Conservation (phyloP, 2,329 filamentous ascomycete species). For the Neonectria hederae region DNA sequence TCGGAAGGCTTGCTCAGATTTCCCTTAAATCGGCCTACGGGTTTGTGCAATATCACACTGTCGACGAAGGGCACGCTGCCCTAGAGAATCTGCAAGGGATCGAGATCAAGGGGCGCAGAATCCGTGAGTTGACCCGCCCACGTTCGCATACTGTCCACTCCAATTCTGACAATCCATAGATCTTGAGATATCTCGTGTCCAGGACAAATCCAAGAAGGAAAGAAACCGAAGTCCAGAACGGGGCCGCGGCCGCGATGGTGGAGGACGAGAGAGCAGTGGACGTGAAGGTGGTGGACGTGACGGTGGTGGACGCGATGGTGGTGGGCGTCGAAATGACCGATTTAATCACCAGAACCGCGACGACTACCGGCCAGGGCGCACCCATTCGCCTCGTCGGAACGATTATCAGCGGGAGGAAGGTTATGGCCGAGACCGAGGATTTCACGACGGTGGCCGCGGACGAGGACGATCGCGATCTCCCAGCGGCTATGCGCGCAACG, state of each 20-base stretch:
- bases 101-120: conserved; percentile 87
- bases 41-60: conserved; percentile 91
- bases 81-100: conserved; percentile 82
- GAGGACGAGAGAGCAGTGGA: conserved; percentile 10
- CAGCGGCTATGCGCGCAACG: conserved; percentile 51
- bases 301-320: conserved; percentile 53
- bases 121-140: conserved; percentile 72
- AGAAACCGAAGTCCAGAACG: conserved; percentile 69
- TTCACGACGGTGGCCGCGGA: conserved; percentile 52
- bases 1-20: conserved; percentile 90
- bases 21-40: conserved; percentile 97
- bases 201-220: conserved; percentile 76
- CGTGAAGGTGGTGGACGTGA: conserved; percentile 50
- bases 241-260: conserved; percentile 49
- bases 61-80: conserved; percentile 77
- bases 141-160: background rate
- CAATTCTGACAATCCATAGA: conserved; percentile 60
- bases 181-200: conserved; percentile 87
- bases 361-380: conserved; percentile 71
- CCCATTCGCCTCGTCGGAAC: conserved; percentile 65
- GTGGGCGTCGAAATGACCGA: conserved; percentile 54
- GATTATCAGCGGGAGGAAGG: conserved; percentile 68
- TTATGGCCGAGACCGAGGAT: conserved; percentile 62
- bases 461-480: conserved; percentile 78
- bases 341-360: conserved; percentile 64